These are phyloP conservation scores for Nakataea oryzae DNA, from an alignment of 2,329 filamentous ascomycete genomes.

Conservation along the genomic window DNA sequence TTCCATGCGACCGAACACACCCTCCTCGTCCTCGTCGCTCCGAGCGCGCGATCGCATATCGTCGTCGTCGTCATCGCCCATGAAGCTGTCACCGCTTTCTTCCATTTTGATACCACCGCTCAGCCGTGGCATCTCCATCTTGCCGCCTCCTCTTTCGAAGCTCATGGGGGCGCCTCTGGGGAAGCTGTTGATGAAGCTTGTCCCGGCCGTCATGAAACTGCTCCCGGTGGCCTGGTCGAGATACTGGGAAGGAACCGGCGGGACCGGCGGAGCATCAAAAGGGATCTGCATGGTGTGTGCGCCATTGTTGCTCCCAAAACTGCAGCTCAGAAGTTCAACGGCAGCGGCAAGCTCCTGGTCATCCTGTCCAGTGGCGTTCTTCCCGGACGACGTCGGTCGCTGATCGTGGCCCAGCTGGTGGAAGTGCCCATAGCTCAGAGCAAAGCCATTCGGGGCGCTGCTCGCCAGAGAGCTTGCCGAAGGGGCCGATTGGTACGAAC, in stretches of 20 bases:
- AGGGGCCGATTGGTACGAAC: slow-evolving; percentile 68
- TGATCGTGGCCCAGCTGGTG: slow-evolving; percentile 67
- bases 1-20: slow-evolving; percentile 94
- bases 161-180: slow-evolving; percentile 51
- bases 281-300: slow-evolving; percentile 53
- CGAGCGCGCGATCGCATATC: slow-evolving; percentile 50
- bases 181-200: slow-evolving; percentile 54
- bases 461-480: slow-evolving; percentile 41
- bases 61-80: slow-evolving; percentile 59
- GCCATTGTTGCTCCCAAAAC: slow-evolving; percentile 67
- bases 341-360: slow-evolving; percentile 84
- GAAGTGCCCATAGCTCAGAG: slow-evolving; percentile 38
- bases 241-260: slow-evolving; percentile 74
- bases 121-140: slow-evolving; percentile 26
- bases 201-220: slow-evolving; percentile 44
- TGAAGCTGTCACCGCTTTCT: slow-evolving; percentile 50
- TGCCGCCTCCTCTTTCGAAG: slow-evolving; percentile 45
- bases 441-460: slow-evolving; percentile 39
- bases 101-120: slow-evolving; percentile 56
- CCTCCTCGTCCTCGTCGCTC: slow-evolving; percentile 85
- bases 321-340: slow-evolving; percentile 82
- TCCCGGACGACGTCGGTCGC: slow-evolving; percentile 70
- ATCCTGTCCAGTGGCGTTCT: slow-evolving; percentile 65
- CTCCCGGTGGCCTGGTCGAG: slow-evolving; percentile 49
- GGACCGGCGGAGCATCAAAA: slow-evolving; percentile 74